Evolutionary conservation across 169 alveolate genomes (phyloP).

Genomic region (Cryptosporidium canis): DNA sequence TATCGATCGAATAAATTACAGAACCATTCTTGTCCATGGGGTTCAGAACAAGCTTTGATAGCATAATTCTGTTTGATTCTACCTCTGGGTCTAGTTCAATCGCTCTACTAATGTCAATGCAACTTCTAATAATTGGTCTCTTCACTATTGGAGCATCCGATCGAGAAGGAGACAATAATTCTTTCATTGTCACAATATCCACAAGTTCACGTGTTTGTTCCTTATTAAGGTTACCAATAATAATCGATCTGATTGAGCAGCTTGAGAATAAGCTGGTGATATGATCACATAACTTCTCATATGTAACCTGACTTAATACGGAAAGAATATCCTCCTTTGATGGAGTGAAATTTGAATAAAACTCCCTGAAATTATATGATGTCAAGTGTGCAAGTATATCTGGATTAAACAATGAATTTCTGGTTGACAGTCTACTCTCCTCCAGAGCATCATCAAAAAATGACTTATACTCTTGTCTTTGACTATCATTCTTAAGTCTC

Average conservation of each 20-base stretch:
- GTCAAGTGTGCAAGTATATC: slow-evolving; percentile 35
- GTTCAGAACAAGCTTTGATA: slow-evolving; percentile 22
- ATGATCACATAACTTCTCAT: slow-evolving; percentile 13
- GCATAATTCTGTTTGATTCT: neutral
- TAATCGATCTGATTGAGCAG: slow-evolving; percentile 15
- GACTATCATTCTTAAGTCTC: slow-evolving; percentile 2
- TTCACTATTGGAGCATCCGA: neutral
- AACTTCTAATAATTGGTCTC: slow-evolving; percentile 13
- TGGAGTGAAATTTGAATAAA: slow-evolving; percentile 53
- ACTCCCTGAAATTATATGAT: slow-evolving; percentile 23
- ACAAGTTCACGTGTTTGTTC: slow-evolving; percentile 1
- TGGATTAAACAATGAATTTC: slow-evolving; percentile 50
- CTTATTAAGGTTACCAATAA: slow-evolving; percentile 15
- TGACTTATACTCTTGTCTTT: neutral
- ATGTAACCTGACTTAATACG: neutral
- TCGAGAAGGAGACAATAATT: neutral
- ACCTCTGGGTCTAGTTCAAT: neutral
- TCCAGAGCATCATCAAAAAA: slow-evolving; percentile 53
- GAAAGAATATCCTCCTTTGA: slow-evolving; percentile 29
- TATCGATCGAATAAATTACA: neutral
- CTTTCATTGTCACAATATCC: neutral
- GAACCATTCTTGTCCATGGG: slow-evolving; percentile 21
- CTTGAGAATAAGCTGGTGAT: slow-evolving; percentile 14
- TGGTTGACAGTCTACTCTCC: neutral
- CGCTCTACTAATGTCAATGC: slow-evolving; percentile 1